Evolutionary conservation across 495 filamentous ascomycete species (phyloP).

Genomic region (Trichoderma gamsii): DNA sequence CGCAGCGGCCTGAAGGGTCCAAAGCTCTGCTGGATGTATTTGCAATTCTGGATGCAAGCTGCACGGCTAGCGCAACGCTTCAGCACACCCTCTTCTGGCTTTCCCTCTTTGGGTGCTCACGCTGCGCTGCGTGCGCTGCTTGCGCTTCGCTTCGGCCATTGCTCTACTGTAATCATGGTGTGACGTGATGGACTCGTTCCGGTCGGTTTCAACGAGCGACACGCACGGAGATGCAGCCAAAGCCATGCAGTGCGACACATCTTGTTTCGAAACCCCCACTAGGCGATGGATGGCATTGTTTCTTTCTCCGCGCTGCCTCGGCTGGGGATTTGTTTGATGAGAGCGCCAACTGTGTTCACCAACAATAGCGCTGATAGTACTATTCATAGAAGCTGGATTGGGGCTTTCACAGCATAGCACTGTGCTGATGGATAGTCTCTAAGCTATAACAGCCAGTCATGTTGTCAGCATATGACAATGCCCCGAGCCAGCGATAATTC

Average conservation of each 20-base stretch:
- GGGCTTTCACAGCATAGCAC: too few relatives aligned
- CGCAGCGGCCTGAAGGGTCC: background rate
- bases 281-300: background rate
- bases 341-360: too few relatives aligned
- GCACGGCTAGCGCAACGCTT: background rate
- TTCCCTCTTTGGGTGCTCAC: background rate
- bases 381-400: too few relatives aligned
- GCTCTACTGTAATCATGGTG: background rate
- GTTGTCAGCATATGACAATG: too few relatives aligned
- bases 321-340: too few relatives aligned
- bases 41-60: background rate
- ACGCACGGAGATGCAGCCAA: background rate
- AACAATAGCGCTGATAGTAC: too few relatives aligned
- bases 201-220: constrained; percentile 1
- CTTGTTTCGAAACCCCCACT: background rate
- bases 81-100: constrained; percentile 1
- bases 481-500: too few relatives aligned
- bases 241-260: background rate
- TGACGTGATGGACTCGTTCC: constrained; percentile 10
- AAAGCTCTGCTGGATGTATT: background rate
- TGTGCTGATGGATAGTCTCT: too few relatives aligned
- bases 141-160: background rate
- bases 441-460: too few relatives aligned
- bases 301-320: background rate
- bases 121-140: background rate